A percentile compares a stretch with the other conserved stretches of the same genome.
phyloP scores from a whole-genome alignment of 371 early-diverging fungal genomes.

The Dinochytrium kinnereticum region DNA sequence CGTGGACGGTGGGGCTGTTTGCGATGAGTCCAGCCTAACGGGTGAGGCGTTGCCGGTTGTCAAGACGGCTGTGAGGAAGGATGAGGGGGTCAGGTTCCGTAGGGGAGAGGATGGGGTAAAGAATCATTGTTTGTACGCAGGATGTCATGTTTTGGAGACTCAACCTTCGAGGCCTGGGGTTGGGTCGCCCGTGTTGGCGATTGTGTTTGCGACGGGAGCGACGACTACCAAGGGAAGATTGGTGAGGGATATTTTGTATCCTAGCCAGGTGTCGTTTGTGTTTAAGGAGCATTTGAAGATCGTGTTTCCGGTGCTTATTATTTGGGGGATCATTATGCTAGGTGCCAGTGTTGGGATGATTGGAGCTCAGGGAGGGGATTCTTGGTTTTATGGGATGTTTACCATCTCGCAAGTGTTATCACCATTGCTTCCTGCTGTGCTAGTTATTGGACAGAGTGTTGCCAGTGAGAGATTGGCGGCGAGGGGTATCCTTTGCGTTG shows the following conservation, averaged over 20 bases:
- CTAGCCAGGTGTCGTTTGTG: conserved; percentile 67
- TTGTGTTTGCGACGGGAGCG: conserved; percentile 76
- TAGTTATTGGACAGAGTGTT: conserved; percentile 90
- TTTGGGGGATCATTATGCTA: conserved; percentile 64
- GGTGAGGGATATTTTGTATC: conserved; percentile 77
- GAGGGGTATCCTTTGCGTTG: conserved; percentile 76
- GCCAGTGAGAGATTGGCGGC: conserved; percentile 73
- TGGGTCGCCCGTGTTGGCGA: conserved; percentile 50
- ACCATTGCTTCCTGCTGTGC: conserved; percentile 77
- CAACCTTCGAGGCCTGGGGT: conserved; percentile 29
- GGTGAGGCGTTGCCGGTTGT: conserved; percentile 83
- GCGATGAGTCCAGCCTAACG: conserved; percentile 76
- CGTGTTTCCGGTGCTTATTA: conserved; percentile 65
- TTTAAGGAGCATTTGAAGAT: conserved; percentile 76
- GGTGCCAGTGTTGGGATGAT: conserved; percentile 58
- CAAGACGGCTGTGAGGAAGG: conserved; percentile 67
- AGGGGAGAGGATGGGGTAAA: conserved; percentile 45
- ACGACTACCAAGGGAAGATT: conserved; percentile 76
- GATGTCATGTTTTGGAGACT: conserved; percentile 64
- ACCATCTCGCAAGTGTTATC: conserved; percentile 70
- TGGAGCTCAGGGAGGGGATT: conserved; percentile 33
- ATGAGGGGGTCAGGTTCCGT: conserved; percentile 40
- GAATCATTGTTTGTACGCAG: conserved; percentile 66
- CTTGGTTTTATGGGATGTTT: conserved; percentile 67
- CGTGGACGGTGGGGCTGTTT: conserved; percentile 70